These are phyloP conservation scores for Fusarium sp. DNA, from an alignment of 2,329 filamentous ascomycete species.

Conservation along the genomic window DNA sequence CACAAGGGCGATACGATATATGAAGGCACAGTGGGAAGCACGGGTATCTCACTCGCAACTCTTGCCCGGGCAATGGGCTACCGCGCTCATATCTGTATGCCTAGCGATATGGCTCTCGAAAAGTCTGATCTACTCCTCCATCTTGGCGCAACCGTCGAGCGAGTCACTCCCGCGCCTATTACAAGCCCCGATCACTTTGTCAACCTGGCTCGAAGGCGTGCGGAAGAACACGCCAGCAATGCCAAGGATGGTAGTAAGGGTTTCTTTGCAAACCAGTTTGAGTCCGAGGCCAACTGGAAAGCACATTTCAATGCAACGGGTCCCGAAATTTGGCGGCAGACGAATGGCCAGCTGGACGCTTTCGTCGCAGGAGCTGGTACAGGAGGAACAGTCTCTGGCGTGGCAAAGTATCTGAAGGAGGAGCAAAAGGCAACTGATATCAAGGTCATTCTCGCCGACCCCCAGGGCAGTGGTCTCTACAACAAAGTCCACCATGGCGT, in stretches of 20 bases:
- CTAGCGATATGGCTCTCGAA: slow-evolving; percentile 86
- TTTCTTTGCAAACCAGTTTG: slow-evolving; percentile 97
- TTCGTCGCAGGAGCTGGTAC: slow-evolving; percentile 96
- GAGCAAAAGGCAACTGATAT: slow-evolving; percentile 65
- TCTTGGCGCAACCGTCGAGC: slow-evolving; percentile 91
- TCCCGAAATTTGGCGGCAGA: slow-evolving; percentile 87
- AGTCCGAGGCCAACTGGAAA: slow-evolving; percentile 86
- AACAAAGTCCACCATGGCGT: slow-evolving; percentile 93
- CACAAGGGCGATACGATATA: slow-evolving; percentile 93
- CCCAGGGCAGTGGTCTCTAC: slow-evolving; percentile 91
- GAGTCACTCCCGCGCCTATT: slow-evolving; percentile 90
- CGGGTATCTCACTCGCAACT: slow-evolving; percentile 91
- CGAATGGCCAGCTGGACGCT: slow-evolving; percentile 77
- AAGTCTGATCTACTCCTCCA: slow-evolving; percentile 90
- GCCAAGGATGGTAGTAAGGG: slow-evolving; percentile 72
- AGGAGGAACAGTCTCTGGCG: slow-evolving; percentile 90
- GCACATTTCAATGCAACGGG: slow-evolving; percentile 87
- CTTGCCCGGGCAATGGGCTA: slow-evolving; percentile 90
- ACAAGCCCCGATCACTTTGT: slow-evolving; percentile 95
- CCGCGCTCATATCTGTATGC: slow-evolving; percentile 96
- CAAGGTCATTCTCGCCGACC: slow-evolving; percentile 86
- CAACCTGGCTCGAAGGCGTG: slow-evolving; percentile 83
- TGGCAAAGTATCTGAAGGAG: slow-evolving; percentile 84
- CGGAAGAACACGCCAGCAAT: slow-evolving; percentile 74
- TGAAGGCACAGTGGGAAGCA: slow-evolving; percentile 96